phyloP scores from a whole-genome alignment of 208 protist genomes.

The Leishmania arabica region DNA sequence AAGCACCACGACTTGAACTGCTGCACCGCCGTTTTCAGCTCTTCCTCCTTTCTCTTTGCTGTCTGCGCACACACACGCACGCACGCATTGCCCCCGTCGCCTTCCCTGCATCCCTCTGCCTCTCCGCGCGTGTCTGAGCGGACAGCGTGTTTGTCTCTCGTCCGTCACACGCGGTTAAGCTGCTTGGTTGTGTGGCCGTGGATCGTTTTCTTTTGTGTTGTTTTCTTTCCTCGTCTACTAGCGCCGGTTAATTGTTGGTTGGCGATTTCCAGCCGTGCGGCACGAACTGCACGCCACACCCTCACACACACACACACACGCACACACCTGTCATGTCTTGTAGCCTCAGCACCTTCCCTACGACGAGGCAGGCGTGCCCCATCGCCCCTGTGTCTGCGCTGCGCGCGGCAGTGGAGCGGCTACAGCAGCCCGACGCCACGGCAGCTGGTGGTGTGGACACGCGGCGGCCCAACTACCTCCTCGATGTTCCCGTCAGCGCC shows the following conservation, averaged over 20 bases:
- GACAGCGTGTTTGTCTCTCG: neutral
- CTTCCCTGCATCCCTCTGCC: neutral
- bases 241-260: neutral
- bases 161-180: neutral
- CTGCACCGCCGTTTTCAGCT: neutral
- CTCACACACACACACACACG: neutral
- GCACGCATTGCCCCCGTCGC: neutral
- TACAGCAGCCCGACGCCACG: conserved; percentile 21
- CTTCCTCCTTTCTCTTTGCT: neutral
- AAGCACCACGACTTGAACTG: neutral
- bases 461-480: conserved; percentile 41
- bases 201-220: neutral
- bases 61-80: neutral
- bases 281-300: neutral
- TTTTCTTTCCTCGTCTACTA: neutral
- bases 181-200: neutral
- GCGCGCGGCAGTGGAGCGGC: conserved; percentile 21
- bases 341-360: conserved; percentile 26
- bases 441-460: neutral
- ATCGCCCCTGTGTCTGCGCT: conserved; percentile 14
- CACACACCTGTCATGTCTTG: conserved; percentile 18
- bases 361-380: conserved; percentile 26
- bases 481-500: conserved; percentile 77
- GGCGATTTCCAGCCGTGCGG: neutral
- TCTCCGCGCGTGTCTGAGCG: neutral